A percentile compares a stretch with the other conserved stretches of the same genome.
phyloP scores from a whole-genome alignment of 73 alveolate species.

The Loxodes magnus region DNA sequence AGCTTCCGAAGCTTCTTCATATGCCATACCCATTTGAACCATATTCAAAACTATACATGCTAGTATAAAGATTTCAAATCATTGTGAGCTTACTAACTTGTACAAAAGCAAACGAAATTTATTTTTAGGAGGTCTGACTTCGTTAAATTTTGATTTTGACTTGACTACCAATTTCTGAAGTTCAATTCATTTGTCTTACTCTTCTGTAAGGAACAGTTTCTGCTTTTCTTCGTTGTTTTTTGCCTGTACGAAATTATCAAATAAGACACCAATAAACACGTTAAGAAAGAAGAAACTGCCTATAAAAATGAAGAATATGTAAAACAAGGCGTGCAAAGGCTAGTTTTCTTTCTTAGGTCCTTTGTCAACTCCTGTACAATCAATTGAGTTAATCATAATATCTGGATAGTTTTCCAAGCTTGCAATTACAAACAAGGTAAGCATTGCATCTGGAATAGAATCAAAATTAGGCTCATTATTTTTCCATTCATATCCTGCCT shows the following conservation, averaged over 20 bases:
- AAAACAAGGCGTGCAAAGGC: constrained; percentile 16
- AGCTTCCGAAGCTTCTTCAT: constrained; percentile 40
- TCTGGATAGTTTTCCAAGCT: constrained; percentile 93
- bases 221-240: constrained; percentile 18
- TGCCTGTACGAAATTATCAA: constrained; percentile 22
- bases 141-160: too few species aligned
- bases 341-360: constrained; percentile 13
- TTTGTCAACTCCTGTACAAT: constrained; percentile 21
- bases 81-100: too few species aligned
- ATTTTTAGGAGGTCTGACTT: too few species aligned
- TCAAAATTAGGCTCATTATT: constrained; percentile 38
- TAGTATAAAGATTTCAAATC: constrained; percentile 75
- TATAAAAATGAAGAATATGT: constrained; percentile 20
- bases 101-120: too few species aligned
- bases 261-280: constrained; percentile 35
- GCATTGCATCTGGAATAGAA: constrained; percentile 68
- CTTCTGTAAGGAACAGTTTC: too few species aligned
- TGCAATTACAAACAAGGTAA: constrained; percentile 77
- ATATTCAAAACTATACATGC: constrained; percentile 71
- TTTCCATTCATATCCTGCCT: constrained; percentile 17
- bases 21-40: constrained; percentile 74
- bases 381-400: constrained; percentile 57
- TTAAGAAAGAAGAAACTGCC: constrained; percentile 31
- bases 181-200: too few species aligned
- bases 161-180: too few species aligned